A percentile compares a stretch with the other conserved stretches of the same genome.
These are phyloP conservation scores for Aspergillus sp. DNA, from an alignment of 2,329 filamentous ascomycete genomes.

Conservation along the genomic window DNA sequence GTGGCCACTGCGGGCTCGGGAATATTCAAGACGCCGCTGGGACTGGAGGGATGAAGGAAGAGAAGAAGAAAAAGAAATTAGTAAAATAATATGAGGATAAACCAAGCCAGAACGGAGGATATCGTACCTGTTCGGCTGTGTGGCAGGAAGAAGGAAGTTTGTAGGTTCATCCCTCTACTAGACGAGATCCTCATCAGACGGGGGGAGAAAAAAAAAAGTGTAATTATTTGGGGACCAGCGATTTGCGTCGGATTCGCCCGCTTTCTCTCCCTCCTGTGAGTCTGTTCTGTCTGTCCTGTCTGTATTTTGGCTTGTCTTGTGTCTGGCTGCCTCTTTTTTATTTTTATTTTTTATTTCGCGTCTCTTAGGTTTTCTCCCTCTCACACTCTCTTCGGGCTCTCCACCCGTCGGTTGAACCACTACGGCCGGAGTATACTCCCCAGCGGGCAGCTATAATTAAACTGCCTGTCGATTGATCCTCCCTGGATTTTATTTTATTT, in stretches of 20 bases:
- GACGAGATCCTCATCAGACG: not conserved
- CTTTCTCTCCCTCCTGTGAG: not conserved
- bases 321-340: not conserved
- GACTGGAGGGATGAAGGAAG: not conserved
- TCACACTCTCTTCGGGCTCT: not conserved
- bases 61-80: not conserved
- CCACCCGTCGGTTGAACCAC: not conserved
- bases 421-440: not conserved
- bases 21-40: constrained; percentile 13
- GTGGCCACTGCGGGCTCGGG: constrained; percentile 19
- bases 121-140: constrained; percentile 2
- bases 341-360: too few relatives aligned
- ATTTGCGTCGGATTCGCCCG: constrained; percentile 4
- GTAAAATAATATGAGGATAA: not conserved
- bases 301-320: not conserved
- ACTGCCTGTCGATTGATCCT: constrained; percentile 17
- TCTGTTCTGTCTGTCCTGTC: too few relatives aligned
- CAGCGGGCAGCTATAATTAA: constrained; percentile 21
- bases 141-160: not conserved
- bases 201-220: not conserved
- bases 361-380: too few relatives aligned
- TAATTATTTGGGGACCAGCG: not conserved
- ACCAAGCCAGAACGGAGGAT: not conserved
- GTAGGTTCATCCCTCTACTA: not conserved
- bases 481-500: constrained; percentile 3